A percentile compares a stretch with the other conserved stretches of the same genome.
phyloP scores from a whole-genome alignment of 1,284 basidiomycete species.

The Ceratobasidium sp. region DNA sequence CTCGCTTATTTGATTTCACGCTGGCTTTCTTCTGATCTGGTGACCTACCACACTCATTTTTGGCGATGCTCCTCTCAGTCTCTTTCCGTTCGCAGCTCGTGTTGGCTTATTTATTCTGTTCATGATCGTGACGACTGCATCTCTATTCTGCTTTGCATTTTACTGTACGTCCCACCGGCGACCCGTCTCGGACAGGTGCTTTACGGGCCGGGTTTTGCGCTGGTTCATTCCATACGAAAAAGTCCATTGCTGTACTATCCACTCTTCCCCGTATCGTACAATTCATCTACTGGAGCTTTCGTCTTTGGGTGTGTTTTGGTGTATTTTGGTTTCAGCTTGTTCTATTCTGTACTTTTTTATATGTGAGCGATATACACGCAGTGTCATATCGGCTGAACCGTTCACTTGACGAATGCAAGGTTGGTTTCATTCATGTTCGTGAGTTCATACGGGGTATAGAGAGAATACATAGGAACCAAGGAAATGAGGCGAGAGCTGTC shows the following conservation, averaged over 20 bases:
- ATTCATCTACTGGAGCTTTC: slow-evolving; percentile 9
- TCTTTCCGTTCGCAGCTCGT: slow-evolving; percentile 5
- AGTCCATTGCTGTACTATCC: slow-evolving; percentile 23
- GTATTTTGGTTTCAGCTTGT: slow-evolving; percentile 23
- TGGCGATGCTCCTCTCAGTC: background rate
- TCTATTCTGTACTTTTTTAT: slow-evolving; percentile 30
- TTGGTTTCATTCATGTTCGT: slow-evolving; percentile 9
- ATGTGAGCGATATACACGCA: slow-evolving; percentile 21
- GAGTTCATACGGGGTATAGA: slow-evolving; percentile 30
- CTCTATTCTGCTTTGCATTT: slow-evolving; percentile 30
- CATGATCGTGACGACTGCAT: slow-evolving; percentile 22
- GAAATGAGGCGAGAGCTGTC: slow-evolving; percentile 17
- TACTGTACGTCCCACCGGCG: slow-evolving; percentile 23
- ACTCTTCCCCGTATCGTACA: slow-evolving; percentile 16
- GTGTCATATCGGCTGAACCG: background rate
- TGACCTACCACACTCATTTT: slow-evolving; percentile 2
- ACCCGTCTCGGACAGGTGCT: slow-evolving; percentile 33
- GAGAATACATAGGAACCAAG: slow-evolving; percentile 26
- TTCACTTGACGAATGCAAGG: background rate
- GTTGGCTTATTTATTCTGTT: slow-evolving; percentile 36
- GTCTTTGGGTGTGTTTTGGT: slow-evolving; percentile 25
- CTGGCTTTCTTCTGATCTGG: background rate
- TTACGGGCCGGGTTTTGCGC: slow-evolving; percentile 5
- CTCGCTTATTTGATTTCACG: slow-evolving; percentile 5
- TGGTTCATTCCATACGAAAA: slow-evolving; percentile 27